Evolutionary conservation across 2,329 filamentous ascomycete genomes (phyloP).

Genomic region (Aspergillus intermedius): DNA sequence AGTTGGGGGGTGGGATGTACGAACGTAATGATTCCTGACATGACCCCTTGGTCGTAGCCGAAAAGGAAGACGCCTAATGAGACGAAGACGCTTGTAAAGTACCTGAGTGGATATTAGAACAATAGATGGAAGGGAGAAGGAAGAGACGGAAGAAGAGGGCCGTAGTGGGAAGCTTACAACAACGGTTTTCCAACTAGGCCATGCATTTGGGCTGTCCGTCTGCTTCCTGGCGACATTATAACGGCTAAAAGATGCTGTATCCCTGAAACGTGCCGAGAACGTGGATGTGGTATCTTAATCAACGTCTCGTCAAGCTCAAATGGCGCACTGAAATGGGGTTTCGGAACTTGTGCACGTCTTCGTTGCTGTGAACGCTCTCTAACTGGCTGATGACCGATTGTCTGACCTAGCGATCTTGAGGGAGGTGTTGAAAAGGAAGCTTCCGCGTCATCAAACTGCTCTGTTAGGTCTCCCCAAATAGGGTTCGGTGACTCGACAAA

Average conservation of each 20-base stretch:
- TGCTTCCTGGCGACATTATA: constrained; percentile 77
- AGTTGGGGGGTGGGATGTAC: constrained; percentile 13
- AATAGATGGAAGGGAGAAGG: too few relatives aligned
- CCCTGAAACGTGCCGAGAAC: constrained; percentile 56
- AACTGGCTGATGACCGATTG: constrained; percentile 20
- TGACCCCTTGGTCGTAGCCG: constrained; percentile 60
- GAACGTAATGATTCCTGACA: constrained; percentile 64
- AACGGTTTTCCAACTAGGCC: constrained; percentile 94
- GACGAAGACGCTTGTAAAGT: constrained; percentile 81
- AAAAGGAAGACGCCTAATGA: constrained; percentile 60
- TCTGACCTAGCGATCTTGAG: constrained; percentile 58
- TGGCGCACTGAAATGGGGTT: constrained; percentile 40
- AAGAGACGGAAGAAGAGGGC: constrained; percentile 3
- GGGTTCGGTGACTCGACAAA: constrained; percentile 63
- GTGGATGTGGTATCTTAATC: constrained; percentile 70
- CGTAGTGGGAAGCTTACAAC: constrained; percentile 55
- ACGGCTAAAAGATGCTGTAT: constrained; percentile 65
- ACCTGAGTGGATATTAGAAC: constrained; percentile 49
- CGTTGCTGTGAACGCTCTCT: constrained; percentile 37
- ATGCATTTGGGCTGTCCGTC: constrained; percentile 64
- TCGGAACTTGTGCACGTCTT: constrained; percentile 65
- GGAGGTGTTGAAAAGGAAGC: constrained; percentile 72
- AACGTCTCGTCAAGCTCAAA: constrained; percentile 32
- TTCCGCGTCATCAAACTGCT: constrained; percentile 77
- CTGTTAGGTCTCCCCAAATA: constrained; percentile 88